Percentiles rank a stretch among this genome's conserved stretches.
phyloP scores from a whole-genome alignment of 306 rosid genomes.

The Purshia tridentata region DNA sequence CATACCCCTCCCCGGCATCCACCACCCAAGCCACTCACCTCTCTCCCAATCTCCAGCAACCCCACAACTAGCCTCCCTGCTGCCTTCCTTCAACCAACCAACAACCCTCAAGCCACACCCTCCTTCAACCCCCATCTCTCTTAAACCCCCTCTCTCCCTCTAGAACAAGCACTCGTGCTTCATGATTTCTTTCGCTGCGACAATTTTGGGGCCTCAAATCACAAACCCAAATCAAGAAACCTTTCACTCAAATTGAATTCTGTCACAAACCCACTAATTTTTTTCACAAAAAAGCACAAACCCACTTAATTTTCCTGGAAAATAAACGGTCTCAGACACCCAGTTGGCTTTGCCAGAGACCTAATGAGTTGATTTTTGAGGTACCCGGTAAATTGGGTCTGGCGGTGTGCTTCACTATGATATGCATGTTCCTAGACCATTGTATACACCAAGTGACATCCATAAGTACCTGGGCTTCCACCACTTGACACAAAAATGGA shows the following conservation, averaged over 20 bases:
- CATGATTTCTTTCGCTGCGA: slow-evolving; percentile 37
- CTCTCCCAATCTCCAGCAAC: too few species aligned
- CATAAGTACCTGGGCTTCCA: slow-evolving; percentile 73
- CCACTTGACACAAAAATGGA: slow-evolving; percentile 82
- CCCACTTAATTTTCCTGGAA: neutral
- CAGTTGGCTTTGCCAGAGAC: neutral
- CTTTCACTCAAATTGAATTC: neutral
- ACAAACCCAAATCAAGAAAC: neutral
- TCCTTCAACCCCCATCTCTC: too few species aligned
- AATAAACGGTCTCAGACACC: neutral
- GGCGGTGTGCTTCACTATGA: slow-evolving; percentile 34
- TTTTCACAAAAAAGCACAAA: neutral
- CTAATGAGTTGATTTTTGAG: neutral
- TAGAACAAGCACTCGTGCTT: too few species aligned
- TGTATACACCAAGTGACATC: slow-evolving; percentile 32
- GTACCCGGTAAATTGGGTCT: too few species aligned
- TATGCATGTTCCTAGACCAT: slow-evolving; percentile 29
- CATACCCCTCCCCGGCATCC: too few species aligned
- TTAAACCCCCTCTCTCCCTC: too few species aligned
- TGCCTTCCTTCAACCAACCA: too few species aligned
- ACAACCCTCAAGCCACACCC: too few species aligned
- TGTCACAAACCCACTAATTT: slow-evolving; percentile 9
- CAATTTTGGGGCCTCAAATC: slow-evolving; percentile 7
- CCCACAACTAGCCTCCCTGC: too few species aligned
- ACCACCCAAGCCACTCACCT: too few species aligned